Evolutionary conservation across 31 red algal species (phyloP), one percentile per base, ranked within the genome.

Genomic region (Odonthalia washingtoniensis): DNA sequence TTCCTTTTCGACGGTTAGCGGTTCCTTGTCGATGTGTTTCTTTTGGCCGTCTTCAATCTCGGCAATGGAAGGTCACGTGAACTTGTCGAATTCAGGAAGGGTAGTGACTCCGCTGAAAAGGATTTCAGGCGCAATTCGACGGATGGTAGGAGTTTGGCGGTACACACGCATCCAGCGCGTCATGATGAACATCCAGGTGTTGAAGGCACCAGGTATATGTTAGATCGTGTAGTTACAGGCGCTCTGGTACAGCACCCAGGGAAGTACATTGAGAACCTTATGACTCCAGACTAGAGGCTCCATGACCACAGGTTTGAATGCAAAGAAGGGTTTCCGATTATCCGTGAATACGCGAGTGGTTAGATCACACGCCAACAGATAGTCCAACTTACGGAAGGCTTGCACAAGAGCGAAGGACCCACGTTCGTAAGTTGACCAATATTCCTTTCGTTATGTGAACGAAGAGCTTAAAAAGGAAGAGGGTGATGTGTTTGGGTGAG

Each of bases 381-480:
- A 75, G 67, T 75, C 70, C 3, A 86, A 2, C 46, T 86, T 86
- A 40, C 31, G 40, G 21, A 75, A 86, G 26, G 82, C 82, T 74
- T 86, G 82, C 2, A 75, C 5, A 3, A 86, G 68, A 2, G 82
- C 82, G 34, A 4, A 86, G 3, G 69, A 31, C 14, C 46, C 70
- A 37, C 82, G 82, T 44, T 86, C 69, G 43, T 86, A 86, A 2
- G 70, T 83, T 2, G 63, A 83, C 80, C 80, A 37, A 26, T 83
- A 62, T 33, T 41, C 75, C 6, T 45, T 44, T 46, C 3, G 44
- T 30, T 53, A 3, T 17, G 75, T 30, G 30, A 87, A 78, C 26
- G 45, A 6, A 2, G 14, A 9, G 5, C 46, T 39, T 5, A 78
- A 44, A 87, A 77, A 34, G 44, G 40, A 14, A 72, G 37, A 63